Evolutionary conservation across 1,139 yeast genomes (phyloP), one percentile per base, ranked within the genome.

Genomic region (Pichia sp.): DNA sequence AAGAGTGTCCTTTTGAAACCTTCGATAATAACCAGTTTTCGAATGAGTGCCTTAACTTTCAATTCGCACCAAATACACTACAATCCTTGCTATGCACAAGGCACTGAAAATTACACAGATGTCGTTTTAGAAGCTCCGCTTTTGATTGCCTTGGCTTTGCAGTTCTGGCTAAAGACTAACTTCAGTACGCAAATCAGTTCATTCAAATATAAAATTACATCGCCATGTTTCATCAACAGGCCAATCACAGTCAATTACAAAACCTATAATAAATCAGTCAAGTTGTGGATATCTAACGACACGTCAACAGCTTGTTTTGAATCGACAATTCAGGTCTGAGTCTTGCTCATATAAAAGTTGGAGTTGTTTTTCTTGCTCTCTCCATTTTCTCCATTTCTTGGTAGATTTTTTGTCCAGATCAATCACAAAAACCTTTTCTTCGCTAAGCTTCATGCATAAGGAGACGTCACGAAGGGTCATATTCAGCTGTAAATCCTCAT

Each of bases 41-140:
- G 89, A 55, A 88, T 82, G 68, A 83, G 93, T 44, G 83, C 86
- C 36, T 67, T 91, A 52, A 83, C 95, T 0, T 82, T 82, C 69
- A 93, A 93, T 64, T 74, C 93, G 5, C 99, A 93, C 66, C 76
- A 78, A 53, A 87, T 93, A 43, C 99, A 93, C 66, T 81, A 81
- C 64, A 87, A 87, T 62, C 67, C 68, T 2, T 60, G 60, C 0
- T 87, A 87, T 63, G 74, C 87, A 25, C 63, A 57, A 5, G 51
- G 65, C 0, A 62, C 63, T 1, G 98, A 93, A 62, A 75, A 79
- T 0, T 78, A 88, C 47, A 82, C 84, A 0, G 74, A 74, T 40
- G 65, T 83, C 0, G 70, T 93, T 0, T 85, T 86, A 0, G 96
- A 87, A 44, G 99, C 96, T 0, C 97, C 98, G 0, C 71, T 90